Evolutionary conservation across 768 basidiomycete species (phyloP), one percentile per base, ranked within the genome.

Genomic region (Xerocomellus amylosporus): DNA sequence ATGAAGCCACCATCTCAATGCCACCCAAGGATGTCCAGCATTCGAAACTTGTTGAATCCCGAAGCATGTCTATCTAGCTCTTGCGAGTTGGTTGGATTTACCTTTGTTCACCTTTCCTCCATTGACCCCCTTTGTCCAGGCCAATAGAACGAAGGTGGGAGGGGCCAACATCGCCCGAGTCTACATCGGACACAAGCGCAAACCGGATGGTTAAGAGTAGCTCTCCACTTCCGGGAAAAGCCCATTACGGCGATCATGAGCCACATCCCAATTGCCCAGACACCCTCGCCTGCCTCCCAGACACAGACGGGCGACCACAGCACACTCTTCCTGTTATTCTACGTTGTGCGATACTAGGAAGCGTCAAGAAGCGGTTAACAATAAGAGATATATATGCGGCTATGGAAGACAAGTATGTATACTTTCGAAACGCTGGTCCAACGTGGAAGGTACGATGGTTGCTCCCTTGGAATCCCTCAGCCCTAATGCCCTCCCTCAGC

Each of bases 291-390:
- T 91, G 90, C 71, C 78, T 91, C 41, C 88, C 87, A 36, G 86
- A 92, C 67, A 89, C 89, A 33, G 80, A 84, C 55, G 87, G 83
- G 41, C 76, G 88, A 58, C 90, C 90, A 49, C 88, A 90, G 60
- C 89, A 92, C 62, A 91, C 90, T 12, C 81, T 92, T 41, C 90
- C 90, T 22, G 85, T 91, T 54, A 92, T 92, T 67, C 77, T 92
- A 46, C 85, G 90, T 30, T 92, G 90, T 63, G 87, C 90, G 26
- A 92, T 92, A 62, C 74, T 92, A 44, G 90, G 90, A 38, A 88
- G 86, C 65, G 77, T 84, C 10, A 81, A 82, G 58, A 83, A 85
- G 64, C 82, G 88, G 22, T 75, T 92, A 28, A 92, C 90, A 13
- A 90, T 92, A 62, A 79, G 89, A 45, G 89, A 91, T 64, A 91